Evolutionary conservation across 176 grass and related monocot genomes (phyloP).

Genomic region (Alloteropsis semialata): DNA sequence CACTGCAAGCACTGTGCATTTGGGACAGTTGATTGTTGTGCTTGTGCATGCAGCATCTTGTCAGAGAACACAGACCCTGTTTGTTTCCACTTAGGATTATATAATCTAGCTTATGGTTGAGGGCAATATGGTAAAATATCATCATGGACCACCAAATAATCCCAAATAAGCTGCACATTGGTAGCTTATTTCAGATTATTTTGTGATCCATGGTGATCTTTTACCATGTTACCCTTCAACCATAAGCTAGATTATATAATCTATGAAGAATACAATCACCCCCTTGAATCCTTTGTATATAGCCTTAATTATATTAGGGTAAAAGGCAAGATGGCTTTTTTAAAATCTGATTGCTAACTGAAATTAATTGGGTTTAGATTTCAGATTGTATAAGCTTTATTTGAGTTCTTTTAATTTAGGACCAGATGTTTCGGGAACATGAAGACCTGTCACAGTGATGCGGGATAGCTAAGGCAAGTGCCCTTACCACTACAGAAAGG

Average conservation of each 20-base stretch:
- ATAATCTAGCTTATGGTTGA: too few relatives aligned
- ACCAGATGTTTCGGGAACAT: constrained; percentile 7
- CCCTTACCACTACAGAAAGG: constrained; percentile 14
- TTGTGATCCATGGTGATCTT: too few relatives aligned
- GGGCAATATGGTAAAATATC: too few relatives aligned
- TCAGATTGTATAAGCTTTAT: neutral
- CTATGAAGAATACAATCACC: too few relatives aligned
- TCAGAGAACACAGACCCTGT: neutral
- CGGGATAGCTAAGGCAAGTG: neutral
- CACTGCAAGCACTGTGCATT: neutral
- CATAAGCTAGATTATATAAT: too few relatives aligned
- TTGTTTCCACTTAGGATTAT: too few relatives aligned
- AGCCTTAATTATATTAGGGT: too few relatives aligned
- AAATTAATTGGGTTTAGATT: neutral
- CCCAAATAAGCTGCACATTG: too few relatives aligned
- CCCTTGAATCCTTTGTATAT: neutral
- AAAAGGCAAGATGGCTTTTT: neutral
- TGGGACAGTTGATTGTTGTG: neutral
- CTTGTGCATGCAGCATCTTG: neutral
- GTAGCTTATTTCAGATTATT: too few relatives aligned
- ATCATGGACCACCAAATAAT: too few relatives aligned
- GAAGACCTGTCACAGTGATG: neutral
- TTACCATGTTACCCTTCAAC: too few relatives aligned
- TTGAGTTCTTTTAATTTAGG: neutral
- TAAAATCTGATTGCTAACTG: neutral